A percentile compares a stretch with the other conserved stretches of the same genome.
Evolutionary conservation across 495 filamentous ascomycete species (phyloP).

Genomic region (Hyphodiscus hymeniophilus): DNA sequence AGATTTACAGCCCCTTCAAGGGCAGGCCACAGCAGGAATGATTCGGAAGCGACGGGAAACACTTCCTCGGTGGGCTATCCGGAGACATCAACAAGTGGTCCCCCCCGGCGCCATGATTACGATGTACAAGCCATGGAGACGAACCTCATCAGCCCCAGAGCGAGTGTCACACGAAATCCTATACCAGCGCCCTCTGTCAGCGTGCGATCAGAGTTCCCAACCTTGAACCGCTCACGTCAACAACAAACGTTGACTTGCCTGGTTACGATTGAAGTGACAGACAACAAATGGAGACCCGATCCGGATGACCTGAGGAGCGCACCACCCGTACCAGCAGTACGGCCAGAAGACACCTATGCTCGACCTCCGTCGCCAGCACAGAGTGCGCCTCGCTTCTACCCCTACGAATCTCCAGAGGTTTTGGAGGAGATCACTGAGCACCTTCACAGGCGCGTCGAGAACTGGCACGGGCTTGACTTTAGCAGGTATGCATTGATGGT

Average conservation of each 20-base stretch:
- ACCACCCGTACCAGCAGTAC: conserved; percentile 38
- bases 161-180: conserved; percentile 67
- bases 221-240: conserved; percentile 81
- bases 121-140: conserved; percentile 96
- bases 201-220: conserved; percentile 94
- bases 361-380: conserved; percentile 44
- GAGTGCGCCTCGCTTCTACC: conserved; percentile 44
- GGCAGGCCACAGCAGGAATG: conserved; percentile 65
- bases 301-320: conserved; percentile 69
- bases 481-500: conserved; percentile 54
- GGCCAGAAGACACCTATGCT: conserved; percentile 37
- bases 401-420: conserved; percentile 55
- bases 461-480: conserved; percentile 99
- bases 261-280: conserved; percentile 88
- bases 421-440: conserved; percentile 83
- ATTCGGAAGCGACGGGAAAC: conserved; percentile 59
- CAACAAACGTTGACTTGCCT: conserved; percentile 94
- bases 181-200: conserved; percentile 88
- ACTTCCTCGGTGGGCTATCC: conserved; percentile 71
- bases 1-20: conserved; percentile 47
- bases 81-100: conserved; percentile 50
- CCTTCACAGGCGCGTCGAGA: conserved; percentile 78
- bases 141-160: conserved; percentile 64
- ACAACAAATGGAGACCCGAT: conserved; percentile 84
- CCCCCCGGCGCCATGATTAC: conserved; percentile 77